These are phyloP conservation scores for Rhodamnia argentea DNA, from an alignment of 345 rosid species.

Conservation along the genomic window DNA sequence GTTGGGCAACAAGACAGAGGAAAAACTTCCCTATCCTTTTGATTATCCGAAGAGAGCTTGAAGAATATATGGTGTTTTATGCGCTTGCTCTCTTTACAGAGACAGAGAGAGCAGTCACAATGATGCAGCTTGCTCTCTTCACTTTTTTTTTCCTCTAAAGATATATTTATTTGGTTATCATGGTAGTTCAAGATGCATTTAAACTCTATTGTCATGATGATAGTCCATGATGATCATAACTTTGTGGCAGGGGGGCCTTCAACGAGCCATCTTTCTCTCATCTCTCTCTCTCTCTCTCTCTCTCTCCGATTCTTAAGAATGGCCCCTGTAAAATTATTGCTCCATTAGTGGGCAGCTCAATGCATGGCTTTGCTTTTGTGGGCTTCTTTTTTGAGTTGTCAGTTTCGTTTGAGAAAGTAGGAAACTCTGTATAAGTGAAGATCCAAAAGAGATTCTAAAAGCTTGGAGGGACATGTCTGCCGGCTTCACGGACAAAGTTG, in stretches of 20 bases:
- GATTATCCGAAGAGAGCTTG: not conserved
- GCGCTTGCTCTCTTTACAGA: not conserved
- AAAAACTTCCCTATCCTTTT: not conserved
- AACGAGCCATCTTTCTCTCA: not conserved
- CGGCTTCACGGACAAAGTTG: not conserved
- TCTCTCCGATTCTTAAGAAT: not conserved
- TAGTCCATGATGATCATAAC: not conserved
- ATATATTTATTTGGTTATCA: not conserved
- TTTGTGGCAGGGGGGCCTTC: not conserved
- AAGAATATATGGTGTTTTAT: not conserved
- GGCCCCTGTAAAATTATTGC: not conserved
- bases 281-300: not conserved
- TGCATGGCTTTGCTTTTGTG: not conserved
- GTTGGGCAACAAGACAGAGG: not conserved
- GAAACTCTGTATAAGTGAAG: not conserved
- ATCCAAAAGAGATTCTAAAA: not conserved
- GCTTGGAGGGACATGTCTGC: not conserved
- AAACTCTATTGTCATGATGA: not conserved
- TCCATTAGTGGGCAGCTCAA: not conserved
- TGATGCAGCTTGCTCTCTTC: not conserved
- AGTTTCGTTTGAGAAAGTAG: not conserved
- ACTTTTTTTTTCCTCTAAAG: not conserved
- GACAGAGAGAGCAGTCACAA: not conserved
- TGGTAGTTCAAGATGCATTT: not conserved
- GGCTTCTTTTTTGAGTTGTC: not conserved